Conservation (phyloP, 371 early-diverging fungal species). For the Dichotomocladium elegans region DNA sequence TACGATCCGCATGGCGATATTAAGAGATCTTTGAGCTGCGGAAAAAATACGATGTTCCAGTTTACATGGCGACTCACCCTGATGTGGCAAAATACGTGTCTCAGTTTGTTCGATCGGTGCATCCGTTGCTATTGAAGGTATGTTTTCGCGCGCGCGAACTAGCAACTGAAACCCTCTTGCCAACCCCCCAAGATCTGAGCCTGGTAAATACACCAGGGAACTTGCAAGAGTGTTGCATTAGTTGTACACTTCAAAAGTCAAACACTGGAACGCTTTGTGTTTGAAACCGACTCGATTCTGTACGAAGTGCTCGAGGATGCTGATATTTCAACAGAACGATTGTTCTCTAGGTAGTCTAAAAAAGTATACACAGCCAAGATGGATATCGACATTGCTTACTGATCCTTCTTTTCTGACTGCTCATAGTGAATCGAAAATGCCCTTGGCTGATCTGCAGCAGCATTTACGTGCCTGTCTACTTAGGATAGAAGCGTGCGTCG, state of each 20-base stretch:
- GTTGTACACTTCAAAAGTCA: conserved; percentile 15
- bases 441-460: conserved; percentile 33
- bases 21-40: conserved; percentile 37
- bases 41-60: conserved; percentile 50
- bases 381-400: no score
- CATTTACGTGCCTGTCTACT: conserved; percentile 44
- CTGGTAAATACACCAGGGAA: no score
- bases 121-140: conserved; percentile 44
- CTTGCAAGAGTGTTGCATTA: conserved; percentile 31
- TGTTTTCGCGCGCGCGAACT: not conserved
- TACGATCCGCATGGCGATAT: no score
- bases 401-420: no score
- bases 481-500: conserved; percentile 23
- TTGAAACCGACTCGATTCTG: conserved; percentile 39
- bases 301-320: not conserved
- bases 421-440: conserved; percentile 16
- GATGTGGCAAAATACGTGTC: conserved; percentile 38
- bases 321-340: conserved; percentile 7
- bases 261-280: conserved; percentile 50
- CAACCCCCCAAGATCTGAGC: not conserved
- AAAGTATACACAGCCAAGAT: no score
- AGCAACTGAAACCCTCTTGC: no score
- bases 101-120: conserved; percentile 38
- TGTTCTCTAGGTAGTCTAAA: not conserved
- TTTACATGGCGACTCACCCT: conserved; percentile 47